These are phyloP conservation scores for Trebouxia sp. DNA, from an alignment of 139 green algal genomes.

Conservation along the genomic window DNA sequence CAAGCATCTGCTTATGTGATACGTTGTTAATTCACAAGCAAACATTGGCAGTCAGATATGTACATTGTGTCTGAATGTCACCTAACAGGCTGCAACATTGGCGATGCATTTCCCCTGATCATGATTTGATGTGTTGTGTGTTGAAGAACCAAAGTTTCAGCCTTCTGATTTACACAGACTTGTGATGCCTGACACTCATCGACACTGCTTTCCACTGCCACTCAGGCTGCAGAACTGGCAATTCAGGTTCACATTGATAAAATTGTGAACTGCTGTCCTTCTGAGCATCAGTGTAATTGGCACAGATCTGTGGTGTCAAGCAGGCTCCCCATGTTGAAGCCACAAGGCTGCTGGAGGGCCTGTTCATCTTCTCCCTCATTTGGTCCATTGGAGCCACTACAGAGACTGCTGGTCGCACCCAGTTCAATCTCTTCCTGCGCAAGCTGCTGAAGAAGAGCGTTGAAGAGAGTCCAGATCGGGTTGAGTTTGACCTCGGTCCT, in stretches of 20 bases:
- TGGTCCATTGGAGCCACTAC: slow-evolving; percentile 68
- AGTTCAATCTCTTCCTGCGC: slow-evolving; percentile 65
- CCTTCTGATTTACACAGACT: too few relatives aligned
- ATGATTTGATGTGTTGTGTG: too few relatives aligned
- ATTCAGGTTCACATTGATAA: neutral
- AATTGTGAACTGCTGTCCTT: neutral
- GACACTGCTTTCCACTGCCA: neutral
- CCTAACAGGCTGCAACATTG: too few relatives aligned
- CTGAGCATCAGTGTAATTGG: neutral
- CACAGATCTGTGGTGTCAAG: neutral
- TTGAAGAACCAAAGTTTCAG: too few relatives aligned
- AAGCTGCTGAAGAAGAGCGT: slow-evolving; percentile 59
- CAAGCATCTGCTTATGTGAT: too few relatives aligned
- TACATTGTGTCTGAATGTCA: too few relatives aligned
- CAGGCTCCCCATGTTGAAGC: neutral
- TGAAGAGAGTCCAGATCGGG: slow-evolving; percentile 44
- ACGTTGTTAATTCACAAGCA: too few relatives aligned
- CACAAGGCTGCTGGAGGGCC: slow-evolving; percentile 41
- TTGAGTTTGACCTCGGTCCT: slow-evolving; percentile 69
- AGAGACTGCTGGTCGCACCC: slow-evolving; percentile 49
- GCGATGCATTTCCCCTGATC: too few relatives aligned
- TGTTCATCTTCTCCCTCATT: slow-evolving; percentile 65
- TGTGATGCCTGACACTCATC: neutral
- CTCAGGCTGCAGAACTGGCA: too few relatives aligned
- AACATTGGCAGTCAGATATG: too few relatives aligned